Conservation (phyloP, 2,329 filamentous ascomycete species). For the Eutypa lata region DNA sequence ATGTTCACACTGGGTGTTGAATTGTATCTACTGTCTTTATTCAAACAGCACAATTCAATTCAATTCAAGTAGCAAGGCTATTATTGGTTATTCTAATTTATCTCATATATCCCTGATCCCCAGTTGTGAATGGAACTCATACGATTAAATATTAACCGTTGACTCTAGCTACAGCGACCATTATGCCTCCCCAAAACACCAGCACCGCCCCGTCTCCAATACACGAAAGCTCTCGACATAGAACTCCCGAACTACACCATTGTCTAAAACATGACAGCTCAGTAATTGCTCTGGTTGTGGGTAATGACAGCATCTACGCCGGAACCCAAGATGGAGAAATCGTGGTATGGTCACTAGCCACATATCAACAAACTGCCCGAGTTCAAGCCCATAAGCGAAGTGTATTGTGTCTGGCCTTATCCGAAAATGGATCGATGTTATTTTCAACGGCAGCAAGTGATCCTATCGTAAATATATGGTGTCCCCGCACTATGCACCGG, state of each 20-base stretch:
- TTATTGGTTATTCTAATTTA: too few relatives aligned
- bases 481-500: conserved; percentile 68
- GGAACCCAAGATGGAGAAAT: conserved; percentile 94
- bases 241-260: conserved; percentile 65
- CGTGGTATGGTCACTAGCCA: conserved; percentile 83
- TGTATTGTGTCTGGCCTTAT: conserved; percentile 81
- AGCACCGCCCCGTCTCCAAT: conserved; percentile 21
- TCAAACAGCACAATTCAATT: too few relatives aligned
- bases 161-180: conserved; percentile 3
- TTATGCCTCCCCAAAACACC: conserved; percentile 19
- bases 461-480: conserved; percentile 93
- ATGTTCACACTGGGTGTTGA: too few relatives aligned
- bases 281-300: conserved; percentile 79
- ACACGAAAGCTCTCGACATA: conserved; percentile 25
- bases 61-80: too few relatives aligned
- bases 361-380: conserved; percentile 74
- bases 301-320: conserved; percentile 79
- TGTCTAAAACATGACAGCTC: conserved; percentile 74
- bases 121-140: too few relatives aligned
- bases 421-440: conserved; percentile 69
- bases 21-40: too few relatives aligned
- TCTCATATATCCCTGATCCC: too few relatives aligned
- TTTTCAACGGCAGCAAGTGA: conserved; percentile 87
- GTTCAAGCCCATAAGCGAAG: conserved; percentile 90
- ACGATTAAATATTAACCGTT: conserved; percentile 10